These are phyloP conservation scores for Neophaeococcomyces aloes DNA, from an alignment of 2,329 filamentous ascomycete genomes.

Conservation along the genomic window DNA sequence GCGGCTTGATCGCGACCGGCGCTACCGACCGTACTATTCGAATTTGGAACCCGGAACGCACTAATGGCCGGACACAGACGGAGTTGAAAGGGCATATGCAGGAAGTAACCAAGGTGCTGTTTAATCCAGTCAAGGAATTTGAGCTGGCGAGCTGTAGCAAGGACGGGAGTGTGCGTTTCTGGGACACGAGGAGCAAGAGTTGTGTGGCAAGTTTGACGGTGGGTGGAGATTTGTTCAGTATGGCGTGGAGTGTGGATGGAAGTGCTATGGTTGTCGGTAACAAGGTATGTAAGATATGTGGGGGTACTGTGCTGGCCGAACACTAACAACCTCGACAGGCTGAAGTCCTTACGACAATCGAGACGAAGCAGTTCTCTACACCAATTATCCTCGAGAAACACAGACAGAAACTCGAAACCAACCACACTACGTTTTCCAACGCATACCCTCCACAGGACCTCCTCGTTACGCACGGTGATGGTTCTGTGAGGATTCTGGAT, in stretches of 20 bases:
- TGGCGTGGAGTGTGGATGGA: conserved; percentile 40
- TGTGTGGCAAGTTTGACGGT: conserved; percentile 39
- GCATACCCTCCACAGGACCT: conserved; percentile 33
- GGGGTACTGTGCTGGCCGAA: neutral
- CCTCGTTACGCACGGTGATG: conserved; percentile 45
- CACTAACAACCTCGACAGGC: conserved; percentile 26
- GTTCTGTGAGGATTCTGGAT: conserved; percentile 38
- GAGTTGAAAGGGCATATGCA: conserved; percentile 39
- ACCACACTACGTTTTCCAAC: conserved; percentile 39
- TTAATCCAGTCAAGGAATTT: conserved; percentile 40
- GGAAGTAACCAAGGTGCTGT: conserved; percentile 39
- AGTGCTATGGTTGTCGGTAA: conserved; percentile 37
- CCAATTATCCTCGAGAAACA: conserved; percentile 32
- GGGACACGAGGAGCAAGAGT: conserved; percentile 41
- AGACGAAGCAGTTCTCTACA: conserved; percentile 31
- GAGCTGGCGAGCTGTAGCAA: conserved; percentile 41
- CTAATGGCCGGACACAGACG: conserved; percentile 35
- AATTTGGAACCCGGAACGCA: conserved; percentile 68
- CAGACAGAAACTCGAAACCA: conserved; percentile 38
- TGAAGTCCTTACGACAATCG: conserved; percentile 38
- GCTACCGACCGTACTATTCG: conserved; percentile 78
- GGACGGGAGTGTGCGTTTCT: conserved; percentile 41
- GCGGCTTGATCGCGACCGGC: conserved; percentile 74
- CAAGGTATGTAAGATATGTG: conserved; percentile 29
- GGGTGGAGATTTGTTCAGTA: conserved; percentile 40